phyloP scores from a whole-genome alignment of 176 grass and related monocot species.

The Ampelocalamus luodianensis region DNA sequence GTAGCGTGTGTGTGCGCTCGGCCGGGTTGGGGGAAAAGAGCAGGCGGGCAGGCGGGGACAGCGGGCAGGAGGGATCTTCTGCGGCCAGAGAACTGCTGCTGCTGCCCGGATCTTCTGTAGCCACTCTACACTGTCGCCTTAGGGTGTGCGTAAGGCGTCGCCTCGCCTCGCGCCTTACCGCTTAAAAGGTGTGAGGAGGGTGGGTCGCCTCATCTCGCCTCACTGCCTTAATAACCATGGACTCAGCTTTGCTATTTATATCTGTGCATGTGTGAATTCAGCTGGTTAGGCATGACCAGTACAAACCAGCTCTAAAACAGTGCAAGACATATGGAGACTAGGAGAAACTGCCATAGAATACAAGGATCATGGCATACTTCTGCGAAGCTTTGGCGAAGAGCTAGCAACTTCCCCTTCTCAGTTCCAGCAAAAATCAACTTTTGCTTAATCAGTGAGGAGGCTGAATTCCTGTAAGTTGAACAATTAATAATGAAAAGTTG shows the following conservation, averaged over 20 bases:
- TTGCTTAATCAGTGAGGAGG: slow-evolving; percentile 88
- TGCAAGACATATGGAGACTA: background rate
- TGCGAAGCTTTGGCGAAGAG: slow-evolving; percentile 88
- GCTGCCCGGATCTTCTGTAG: no score
- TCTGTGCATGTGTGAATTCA: background rate
- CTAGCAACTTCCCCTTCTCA: slow-evolving; percentile 92
- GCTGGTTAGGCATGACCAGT: background rate
- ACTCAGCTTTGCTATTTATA: slow-evolving; percentile 12
- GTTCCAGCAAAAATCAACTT: slow-evolving; percentile 88
- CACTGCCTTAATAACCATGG: no score
- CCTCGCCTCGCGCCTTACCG: no score
- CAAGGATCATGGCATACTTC: slow-evolving; percentile 50
- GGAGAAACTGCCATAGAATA: slow-evolving; percentile 6
- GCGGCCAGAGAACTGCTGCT: no score
- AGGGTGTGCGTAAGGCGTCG: no score
- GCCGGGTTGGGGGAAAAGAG: no score
- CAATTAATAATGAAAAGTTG: slow-evolving; percentile 7
- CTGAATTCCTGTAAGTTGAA: slow-evolving; percentile 72
- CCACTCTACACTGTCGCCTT: no score
- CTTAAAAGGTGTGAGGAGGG: no score
- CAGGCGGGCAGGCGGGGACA: no score
- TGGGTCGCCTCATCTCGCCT: no score
- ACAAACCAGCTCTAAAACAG: background rate
- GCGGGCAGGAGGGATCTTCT: no score
- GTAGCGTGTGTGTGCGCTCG: no score